Base-by-base conservation (phyloP, 352 stramenopile species). In the Phytophthora pistaciae region DNA sequence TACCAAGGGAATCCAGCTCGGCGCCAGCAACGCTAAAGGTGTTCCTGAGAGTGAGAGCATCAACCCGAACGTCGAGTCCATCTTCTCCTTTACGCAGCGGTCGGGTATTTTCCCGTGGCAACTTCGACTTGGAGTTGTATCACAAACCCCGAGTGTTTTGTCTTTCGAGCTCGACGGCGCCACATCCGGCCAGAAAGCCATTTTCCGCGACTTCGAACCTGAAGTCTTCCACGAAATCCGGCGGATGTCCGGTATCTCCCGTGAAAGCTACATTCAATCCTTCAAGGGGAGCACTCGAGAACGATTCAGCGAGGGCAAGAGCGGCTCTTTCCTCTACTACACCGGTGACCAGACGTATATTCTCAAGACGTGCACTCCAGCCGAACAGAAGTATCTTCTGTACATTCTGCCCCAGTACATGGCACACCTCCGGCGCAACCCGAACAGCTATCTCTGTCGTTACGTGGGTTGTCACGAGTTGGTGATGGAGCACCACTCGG, bases 391-490 rank as follows among this genome's bases (percentile, higher is more conserved):
- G 48, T 96, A 95, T 64, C 62, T 97, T 61, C 70, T 96, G 44
- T 84, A 93, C 57, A 97, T 97, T 67, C 48, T 97, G 31, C 91
- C 91, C 56, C 84, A 96, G 80, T 97, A 96, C 71, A 96, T 92
- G 59, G 78, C 78, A 36, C 89, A 96, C 54, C 70, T 97, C 20
- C 80, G 85, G 55, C 82, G 82, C 54, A 91, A 95, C 66, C 91
- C 91, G 55, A 93, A 95, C 72, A 96, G 88, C 62, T 96, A 96
- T 59, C 66, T 97, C 13, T 95, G 86, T 60, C 90, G 91, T 52
- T 97, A 96, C 61, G 87, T 96, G n/a, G 91, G 91, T 3, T 96
- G 88, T 58, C 90, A 97, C 60, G 89, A 96, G 56, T 66, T 97
- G 42, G 82, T 96, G 31, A 94, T 96, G 76, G 85, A 95, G 44